A percentile compares a stretch with the other conserved stretches of the same genome.
Conservation (phyloP, 1,284 basidiomycete genomes). For the Ustanciosporium gigantosporum region DNA sequence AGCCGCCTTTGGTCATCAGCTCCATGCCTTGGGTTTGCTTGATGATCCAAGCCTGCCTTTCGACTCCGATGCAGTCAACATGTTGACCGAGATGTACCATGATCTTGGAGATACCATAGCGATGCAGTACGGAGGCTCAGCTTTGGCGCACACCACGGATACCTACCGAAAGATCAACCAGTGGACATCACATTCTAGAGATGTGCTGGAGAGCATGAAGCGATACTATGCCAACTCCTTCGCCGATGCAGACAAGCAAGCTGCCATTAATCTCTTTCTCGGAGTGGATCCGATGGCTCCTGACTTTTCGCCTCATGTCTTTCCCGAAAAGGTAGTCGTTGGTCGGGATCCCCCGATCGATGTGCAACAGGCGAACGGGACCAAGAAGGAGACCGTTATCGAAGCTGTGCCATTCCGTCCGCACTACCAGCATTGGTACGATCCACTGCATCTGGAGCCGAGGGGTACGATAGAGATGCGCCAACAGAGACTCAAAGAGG, state of each 20-base stretch:
- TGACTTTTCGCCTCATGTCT: slow-evolving; percentile 24
- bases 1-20: slow-evolving; percentile 88
- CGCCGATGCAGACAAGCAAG: slow-evolving; percentile 87
- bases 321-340: slow-evolving; percentile 8
- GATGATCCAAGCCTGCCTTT: slow-evolving; percentile 82
- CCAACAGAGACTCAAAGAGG: slow-evolving; percentile 34
- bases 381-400: slow-evolving; percentile 3
- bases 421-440: slow-evolving; percentile 49
- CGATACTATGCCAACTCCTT: slow-evolving; percentile 96
- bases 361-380: neutral
- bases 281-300: slow-evolving; percentile 67
- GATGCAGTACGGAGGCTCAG: slow-evolving; percentile 74
- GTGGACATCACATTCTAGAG: slow-evolving; percentile 96
- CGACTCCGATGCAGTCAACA: slow-evolving; percentile 93
- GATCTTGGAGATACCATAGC: slow-evolving; percentile 72
- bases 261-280: slow-evolving; percentile 94
- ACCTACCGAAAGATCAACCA: slow-evolving; percentile 90
- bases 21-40: slow-evolving; percentile 80
- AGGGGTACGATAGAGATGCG: slow-evolving; percentile 29
- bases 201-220: slow-evolving; percentile 93
- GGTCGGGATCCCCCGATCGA: neutral
- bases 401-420: slow-evolving; percentile 25
- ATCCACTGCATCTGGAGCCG: slow-evolving; percentile 35
- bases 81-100: slow-evolving; percentile 99
- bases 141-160: slow-evolving; percentile 93